These are phyloP conservation scores for Hypoxylon intermedium DNA, from an alignment of 495 filamentous ascomycete genomes.

Conservation along the genomic window DNA sequence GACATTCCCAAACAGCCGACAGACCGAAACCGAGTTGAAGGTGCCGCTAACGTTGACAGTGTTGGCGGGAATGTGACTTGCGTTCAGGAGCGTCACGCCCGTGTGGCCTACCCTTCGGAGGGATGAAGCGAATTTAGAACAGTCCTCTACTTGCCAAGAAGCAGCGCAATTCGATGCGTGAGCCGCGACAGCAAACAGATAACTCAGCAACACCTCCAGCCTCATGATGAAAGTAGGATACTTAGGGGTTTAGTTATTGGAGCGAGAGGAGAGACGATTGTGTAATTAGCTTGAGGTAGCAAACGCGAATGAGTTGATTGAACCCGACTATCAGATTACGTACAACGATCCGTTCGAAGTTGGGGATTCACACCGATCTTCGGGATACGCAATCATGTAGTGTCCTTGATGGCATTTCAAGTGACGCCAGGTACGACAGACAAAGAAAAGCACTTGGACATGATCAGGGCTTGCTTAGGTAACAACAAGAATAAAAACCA, in stretches of 20 bases:
- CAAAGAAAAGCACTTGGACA: no score
- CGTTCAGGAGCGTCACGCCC: constrained; percentile 17
- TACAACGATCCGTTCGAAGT: not conserved
- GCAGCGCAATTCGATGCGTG: not conserved
- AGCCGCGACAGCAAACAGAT: not conserved
- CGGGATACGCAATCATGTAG: not conserved
- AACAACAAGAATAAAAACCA: no score
- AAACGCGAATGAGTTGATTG: no score
- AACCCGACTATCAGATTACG: not conserved
- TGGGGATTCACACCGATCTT: not conserved
- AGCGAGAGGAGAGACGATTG: not conserved
- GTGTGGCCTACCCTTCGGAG: not conserved
- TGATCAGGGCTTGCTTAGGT: no score
- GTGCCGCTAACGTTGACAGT: constrained; percentile 13
- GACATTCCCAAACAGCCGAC: constrained; percentile 19
- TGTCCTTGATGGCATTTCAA: not conserved
- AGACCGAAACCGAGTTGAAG: constrained; percentile 16
- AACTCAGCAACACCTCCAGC: not conserved
- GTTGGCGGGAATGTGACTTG: constrained; percentile 13
- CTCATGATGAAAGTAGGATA: constrained; percentile 13
- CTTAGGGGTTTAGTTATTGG: not conserved
- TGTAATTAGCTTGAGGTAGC: not conserved
- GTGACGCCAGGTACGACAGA: not conserved
- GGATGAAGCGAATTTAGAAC: constrained; percentile 22
- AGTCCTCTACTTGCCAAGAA: constrained; percentile 20